Base-by-base conservation (phyloP, 768 basidiomycete genomes). In the Boletus sp. region DNA sequence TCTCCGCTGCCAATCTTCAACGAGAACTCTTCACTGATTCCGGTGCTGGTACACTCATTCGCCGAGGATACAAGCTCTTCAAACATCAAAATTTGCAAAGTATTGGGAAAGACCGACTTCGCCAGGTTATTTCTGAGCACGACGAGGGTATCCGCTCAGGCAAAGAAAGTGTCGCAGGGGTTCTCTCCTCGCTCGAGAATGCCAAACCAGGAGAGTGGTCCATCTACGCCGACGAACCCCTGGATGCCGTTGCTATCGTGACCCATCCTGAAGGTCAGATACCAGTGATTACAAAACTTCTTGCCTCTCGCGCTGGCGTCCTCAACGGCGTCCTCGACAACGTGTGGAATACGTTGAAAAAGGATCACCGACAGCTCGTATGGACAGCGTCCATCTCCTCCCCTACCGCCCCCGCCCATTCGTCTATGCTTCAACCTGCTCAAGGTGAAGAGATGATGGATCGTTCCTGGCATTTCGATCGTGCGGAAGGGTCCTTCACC, bases 21-120 rank as follows among this genome's bases (percentile, higher is more conserved):
- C 95, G 94, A 73, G 97, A 99, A 74, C 87, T 98, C 43, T 99
- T 99, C 77, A 99, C 97, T 46, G 97, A 99, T 69, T 91, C 84
- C 47, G 97, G 97, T 46, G 97, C 97, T 9, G 97, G 97, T 19
- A 98, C 97, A 0, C 90, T 99, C 65, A 95, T 99, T 67, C 92
- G 97, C 56, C 86, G 97, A 34, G 97, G 97, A 14, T 97, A 98
- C 83, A 98, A 94, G 74, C 87, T 99, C 49, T 91, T 94, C 84
- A 94, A 90, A 74, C 88, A 97, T 61, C 74, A 77, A 54, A 83
- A 80, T 54, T 79, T 98, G 63, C 89, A 93, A 43, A 80, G 81
- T 40, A 83, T 98, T 46, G 96, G 95, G 25, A 86, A 93, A 21
- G 96, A 98, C 73, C 84, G 95, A 51, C 88, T 99, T 70, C 91